These are phyloP conservation scores for Iris macrosiphon DNA, from an alignment of 106 monocot species.

Conservation along the genomic window DNA sequence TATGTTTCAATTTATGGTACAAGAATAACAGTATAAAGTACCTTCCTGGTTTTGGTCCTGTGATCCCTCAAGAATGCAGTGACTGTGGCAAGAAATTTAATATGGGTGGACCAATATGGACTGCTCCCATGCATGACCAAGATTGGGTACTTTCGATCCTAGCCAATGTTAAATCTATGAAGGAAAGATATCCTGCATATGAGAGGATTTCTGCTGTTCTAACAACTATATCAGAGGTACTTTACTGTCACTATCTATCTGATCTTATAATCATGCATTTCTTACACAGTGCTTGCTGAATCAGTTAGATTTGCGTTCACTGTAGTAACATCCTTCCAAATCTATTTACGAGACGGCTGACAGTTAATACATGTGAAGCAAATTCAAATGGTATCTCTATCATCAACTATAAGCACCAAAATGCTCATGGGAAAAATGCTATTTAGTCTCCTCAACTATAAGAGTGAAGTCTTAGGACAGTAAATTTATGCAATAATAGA, in stretches of 20 bases:
- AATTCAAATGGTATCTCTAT: too few species aligned
- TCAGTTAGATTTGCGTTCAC: background rate
- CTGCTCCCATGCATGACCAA: slow-evolving; percentile 87
- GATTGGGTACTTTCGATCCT: slow-evolving; percentile 71
- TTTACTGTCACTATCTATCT: background rate
- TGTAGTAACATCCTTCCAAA: background rate
- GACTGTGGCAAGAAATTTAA: slow-evolving; percentile 80
- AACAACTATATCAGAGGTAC: slow-evolving; percentile 87
- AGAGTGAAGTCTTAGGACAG: too few species aligned
- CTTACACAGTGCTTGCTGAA: too few species aligned
- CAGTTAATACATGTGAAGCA: too few species aligned
- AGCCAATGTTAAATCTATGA: slow-evolving; percentile 52
- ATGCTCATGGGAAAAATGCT: too few species aligned
- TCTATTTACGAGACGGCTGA: too few species aligned
- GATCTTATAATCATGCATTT: background rate
- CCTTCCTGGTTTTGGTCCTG: slow-evolving; percentile 73
- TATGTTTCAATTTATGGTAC: too few species aligned
- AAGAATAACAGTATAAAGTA: slow-evolving; percentile 71
- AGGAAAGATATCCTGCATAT: slow-evolving; percentile 84
- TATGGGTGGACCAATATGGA: slow-evolving; percentile 96
- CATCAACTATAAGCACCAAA: too few species aligned
- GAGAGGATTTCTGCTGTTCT: slow-evolving; percentile 75
- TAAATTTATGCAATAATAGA: too few species aligned
- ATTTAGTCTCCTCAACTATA: too few species aligned
- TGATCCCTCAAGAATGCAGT: slow-evolving; percentile 68